Conservation (phyloP, 2,329 filamentous ascomycete species). For the Ilyonectria robusta region DNA sequence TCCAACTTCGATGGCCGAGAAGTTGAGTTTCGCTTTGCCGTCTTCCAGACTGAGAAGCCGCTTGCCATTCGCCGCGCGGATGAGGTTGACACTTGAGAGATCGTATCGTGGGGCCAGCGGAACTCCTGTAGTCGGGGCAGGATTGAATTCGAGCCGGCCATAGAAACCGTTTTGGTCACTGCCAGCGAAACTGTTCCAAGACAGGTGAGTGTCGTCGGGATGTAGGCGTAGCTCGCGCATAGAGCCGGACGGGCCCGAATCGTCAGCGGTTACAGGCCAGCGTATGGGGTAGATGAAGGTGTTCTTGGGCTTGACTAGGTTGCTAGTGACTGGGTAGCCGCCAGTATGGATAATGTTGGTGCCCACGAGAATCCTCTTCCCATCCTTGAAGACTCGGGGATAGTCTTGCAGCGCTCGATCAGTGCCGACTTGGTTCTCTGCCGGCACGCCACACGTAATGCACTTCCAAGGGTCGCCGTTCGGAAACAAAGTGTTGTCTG, state of each 20-base stretch:
- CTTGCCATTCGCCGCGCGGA: background rate
- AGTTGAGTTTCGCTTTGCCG: background rate
- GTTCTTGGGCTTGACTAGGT: background rate
- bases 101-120: background rate
- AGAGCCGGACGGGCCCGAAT: background rate
- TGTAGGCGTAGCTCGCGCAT: background rate
- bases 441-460: background rate
- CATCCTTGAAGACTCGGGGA: slow-evolving; percentile 58
- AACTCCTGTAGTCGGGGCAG: background rate
- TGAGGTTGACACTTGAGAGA: background rate
- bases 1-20: slow-evolving; percentile 54
- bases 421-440: background rate
- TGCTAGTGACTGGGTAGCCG: background rate
- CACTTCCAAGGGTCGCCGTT: background rate
- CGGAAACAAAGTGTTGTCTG: background rate
- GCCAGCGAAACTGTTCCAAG: background rate
- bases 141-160: background rate
- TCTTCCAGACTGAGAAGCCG: background rate
- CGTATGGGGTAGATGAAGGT: background rate
- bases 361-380: slow-evolving; percentile 43
- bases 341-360: background rate
- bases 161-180: background rate
- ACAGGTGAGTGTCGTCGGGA: background rate
- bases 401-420: slow-evolving; percentile 50
- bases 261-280: background rate